Evolutionary conservation across 1,284 basidiomycete genomes (phyloP).

Genomic region (Ustilago xerochloae): DNA sequence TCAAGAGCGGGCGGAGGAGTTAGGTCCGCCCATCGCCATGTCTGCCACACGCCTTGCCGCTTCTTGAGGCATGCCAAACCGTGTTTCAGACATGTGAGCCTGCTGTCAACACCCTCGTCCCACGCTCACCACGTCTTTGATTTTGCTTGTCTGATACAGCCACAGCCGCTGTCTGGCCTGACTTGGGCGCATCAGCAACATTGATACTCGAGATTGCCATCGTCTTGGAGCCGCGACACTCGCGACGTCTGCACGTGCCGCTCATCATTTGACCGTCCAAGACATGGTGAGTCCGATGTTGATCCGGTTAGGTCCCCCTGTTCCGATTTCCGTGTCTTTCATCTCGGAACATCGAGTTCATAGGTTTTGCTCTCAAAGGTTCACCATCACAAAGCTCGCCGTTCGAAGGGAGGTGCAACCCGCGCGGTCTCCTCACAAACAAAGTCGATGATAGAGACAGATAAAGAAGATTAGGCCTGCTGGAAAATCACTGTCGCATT

Average conservation of each 20-base stretch:
- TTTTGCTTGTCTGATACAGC: background rate
- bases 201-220: background rate
- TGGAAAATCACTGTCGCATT: constrained; percentile 22
- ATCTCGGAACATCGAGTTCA: background rate
- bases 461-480: background rate
- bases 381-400: background rate
- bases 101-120: background rate
- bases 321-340: constrained; percentile 4
- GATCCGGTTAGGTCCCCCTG: background rate
- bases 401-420: background rate
- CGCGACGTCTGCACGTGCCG: constrained; percentile 14
- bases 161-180: background rate
- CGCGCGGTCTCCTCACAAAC: background rate
- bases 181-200: background rate
- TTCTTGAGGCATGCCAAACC: constrained; percentile 12
- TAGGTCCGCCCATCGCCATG: background rate
- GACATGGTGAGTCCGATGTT: background rate
- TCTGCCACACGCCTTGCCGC: background rate
- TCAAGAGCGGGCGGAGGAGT: background rate
- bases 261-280: background rate
- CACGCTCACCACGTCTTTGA: background rate
- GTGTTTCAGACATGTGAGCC: constrained; percentile 32
- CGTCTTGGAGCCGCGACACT: background rate
- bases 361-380: background rate
- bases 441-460: background rate